Evolutionary conservation across 352 stramenopile species (phyloP).

Genomic region (Plasmopara halstedii): DNA sequence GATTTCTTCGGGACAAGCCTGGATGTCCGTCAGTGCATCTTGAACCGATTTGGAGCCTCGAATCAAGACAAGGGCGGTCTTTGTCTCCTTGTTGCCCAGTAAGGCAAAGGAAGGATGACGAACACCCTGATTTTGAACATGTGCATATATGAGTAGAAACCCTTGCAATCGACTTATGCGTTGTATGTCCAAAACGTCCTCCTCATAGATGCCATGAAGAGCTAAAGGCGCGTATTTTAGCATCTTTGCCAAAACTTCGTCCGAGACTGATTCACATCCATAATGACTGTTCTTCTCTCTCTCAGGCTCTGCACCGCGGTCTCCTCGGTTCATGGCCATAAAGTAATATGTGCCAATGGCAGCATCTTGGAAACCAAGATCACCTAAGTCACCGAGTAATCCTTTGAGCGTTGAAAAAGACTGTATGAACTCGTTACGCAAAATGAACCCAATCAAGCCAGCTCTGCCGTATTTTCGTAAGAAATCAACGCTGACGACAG

Average conservation of each 20-base stretch:
- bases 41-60: conserved; percentile 83
- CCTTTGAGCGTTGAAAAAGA: conserved; percentile 81
- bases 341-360: conserved; percentile 84
- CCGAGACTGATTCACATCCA: conserved; percentile 47
- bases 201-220: conserved; percentile 78
- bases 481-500: conserved; percentile 80
- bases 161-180: conserved; percentile 72
- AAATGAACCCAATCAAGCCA: conserved; percentile 72
- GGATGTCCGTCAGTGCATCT: conserved; percentile 79
- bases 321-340: conserved; percentile 83
- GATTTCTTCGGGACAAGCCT: conserved; percentile 74
- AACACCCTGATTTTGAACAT: conserved; percentile 76
- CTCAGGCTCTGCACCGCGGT: conserved; percentile 63
- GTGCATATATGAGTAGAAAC: conserved; percentile 73
- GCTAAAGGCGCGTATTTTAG: conserved; percentile 71
- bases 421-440: conserved; percentile 86
- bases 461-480: conserved; percentile 77
- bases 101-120: conserved; percentile 75
- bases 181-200: conserved; percentile 79
- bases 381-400: conserved; percentile 69
- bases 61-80: conserved; percentile 72
- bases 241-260: conserved; percentile 63
- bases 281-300: conserved; percentile 51
- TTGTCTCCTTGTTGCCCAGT: conserved; percentile 70
- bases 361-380: conserved; percentile 78